Evolutionary conservation across 1,284 basidiomycete genomes (phyloP), one percentile per base, ranked within the genome.

Genomic region (Pyrrhoderma lamaoense): DNA sequence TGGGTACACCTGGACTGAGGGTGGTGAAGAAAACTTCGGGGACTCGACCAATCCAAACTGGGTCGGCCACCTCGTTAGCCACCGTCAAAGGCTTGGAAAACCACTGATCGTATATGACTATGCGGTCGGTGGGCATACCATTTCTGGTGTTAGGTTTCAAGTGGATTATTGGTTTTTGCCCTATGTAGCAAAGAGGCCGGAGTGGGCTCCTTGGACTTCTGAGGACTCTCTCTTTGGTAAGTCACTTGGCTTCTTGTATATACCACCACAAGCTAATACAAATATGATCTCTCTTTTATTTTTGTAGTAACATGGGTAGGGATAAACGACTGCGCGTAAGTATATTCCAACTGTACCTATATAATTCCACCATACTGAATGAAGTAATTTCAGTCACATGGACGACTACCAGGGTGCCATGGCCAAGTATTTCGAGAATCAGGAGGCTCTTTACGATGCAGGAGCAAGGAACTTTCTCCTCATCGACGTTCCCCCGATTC

Each of bases 381-480:
- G 19, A 25, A 45, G 3, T n/a, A n/a, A 37, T 59, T 48, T 55
- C 36, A 54, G 42, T 52, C 45, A 45, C 14, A 18, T 18, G 25
- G 31, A 56, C 43, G 31, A 55, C 39, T 47, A 52, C 38, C 38
- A 49, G 47, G 9, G 56, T 47, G 43, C 58, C 27, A 58, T 75
- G 31, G 31, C 59, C 54, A 56, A 55, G 1, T 64, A 80, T 0
- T 72, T 78, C 50, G 58, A 61, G 2, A 58, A 67, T 3, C 76
- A 79, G 62, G 68, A 76, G 45, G 58, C 62, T n/a, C 59, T 83
- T 8, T 75, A 79, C 55, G 60, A 68, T 1, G 61, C 64, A 1
- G 75, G 75, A 25, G 81, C 79, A 11, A 71, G 80, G 2, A 83
- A 82, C 60, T 82, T 84, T 59, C 58, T 82, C 31, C 75, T 83